Conservation (phyloP, 176 grass and related monocot species). For the Paspalum notatum region DNA sequence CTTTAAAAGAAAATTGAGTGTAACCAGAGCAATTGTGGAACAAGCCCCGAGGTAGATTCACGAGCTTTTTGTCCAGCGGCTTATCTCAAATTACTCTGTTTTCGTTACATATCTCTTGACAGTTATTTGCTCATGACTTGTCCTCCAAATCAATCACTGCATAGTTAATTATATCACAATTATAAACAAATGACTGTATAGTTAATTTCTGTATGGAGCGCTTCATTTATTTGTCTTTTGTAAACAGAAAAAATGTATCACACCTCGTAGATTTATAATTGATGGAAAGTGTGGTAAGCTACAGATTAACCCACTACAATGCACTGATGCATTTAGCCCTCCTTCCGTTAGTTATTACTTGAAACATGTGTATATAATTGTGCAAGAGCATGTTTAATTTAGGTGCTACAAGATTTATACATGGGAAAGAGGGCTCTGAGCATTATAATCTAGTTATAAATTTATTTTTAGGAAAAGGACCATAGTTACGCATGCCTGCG, state of each 20-base stretch:
- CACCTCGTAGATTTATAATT: background rate
- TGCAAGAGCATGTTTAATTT: background rate
- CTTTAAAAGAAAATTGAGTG: no score
- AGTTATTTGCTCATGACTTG: background rate
- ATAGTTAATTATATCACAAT: background rate
- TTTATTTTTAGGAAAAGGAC: no score
- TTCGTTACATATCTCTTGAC: no score
- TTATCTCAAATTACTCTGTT: no score
- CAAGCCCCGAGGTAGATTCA: no score
- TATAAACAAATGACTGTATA: background rate
- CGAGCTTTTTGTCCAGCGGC: no score
- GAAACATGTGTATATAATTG: constrained; percentile 2
- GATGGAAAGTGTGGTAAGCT: background rate
- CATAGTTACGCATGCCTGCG: no score
- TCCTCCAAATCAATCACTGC: background rate
- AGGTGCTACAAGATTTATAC: background rate
- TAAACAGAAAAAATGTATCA: background rate
- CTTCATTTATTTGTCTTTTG: background rate
- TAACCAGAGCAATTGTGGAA: no score
- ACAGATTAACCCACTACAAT: background rate
- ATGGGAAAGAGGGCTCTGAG: constrained; percentile 12
- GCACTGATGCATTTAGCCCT: background rate
- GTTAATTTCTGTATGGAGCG: background rate
- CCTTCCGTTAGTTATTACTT: background rate
- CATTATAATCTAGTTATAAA: no score